Evolutionary conservation across 495 filamentous ascomycete species (phyloP).

Genomic region (Bathelium albidoporum): DNA sequence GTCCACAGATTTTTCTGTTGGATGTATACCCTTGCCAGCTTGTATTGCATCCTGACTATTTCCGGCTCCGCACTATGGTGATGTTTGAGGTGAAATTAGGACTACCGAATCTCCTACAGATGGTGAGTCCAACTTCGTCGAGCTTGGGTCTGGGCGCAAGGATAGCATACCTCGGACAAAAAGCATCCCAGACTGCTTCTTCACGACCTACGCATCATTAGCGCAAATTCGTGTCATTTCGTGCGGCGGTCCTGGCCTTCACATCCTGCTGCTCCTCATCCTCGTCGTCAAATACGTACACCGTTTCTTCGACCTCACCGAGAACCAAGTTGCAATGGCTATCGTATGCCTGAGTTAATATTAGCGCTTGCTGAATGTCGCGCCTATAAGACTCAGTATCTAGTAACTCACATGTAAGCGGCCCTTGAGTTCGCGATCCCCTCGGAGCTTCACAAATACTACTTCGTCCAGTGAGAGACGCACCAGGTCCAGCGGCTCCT

Average conservation of each 20-base stretch:
- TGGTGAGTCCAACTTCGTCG: conserved; percentile 25
- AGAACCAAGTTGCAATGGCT: conserved; percentile 98
- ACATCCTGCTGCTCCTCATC: conserved; percentile 74
- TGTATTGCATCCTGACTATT: not conserved
- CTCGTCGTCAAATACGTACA: conserved; percentile 74
- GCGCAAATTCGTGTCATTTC: not conserved
- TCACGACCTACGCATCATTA: conserved; percentile 57
- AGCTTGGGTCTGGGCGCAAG: conserved; percentile 1
- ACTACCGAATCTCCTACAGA: conserved; percentile 83
- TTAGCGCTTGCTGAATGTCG: conserved; percentile 1
- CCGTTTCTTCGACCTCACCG: conserved; percentile 93
- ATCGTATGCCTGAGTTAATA: conserved; percentile 72
- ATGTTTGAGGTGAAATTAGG: conserved; percentile 54
- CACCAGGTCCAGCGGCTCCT: conserved; percentile 90
- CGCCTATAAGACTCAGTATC: not conserved
- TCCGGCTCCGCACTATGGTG: not conserved
- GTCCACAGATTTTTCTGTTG: no score
- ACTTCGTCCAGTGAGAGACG: conserved; percentile 87
- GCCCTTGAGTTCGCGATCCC: conserved; percentile 91
- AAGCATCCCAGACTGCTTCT: conserved; percentile 97
- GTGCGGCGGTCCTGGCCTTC: conserved; percentile 22
- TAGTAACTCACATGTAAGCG: conserved; percentile 66
- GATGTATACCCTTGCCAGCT: no score
- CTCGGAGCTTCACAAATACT: conserved; percentile 92
- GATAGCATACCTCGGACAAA: conserved; percentile 76